Percentiles rank a stretch among this genome's conserved stretches.
These are phyloP conservation scores for Moringa oleifera DNA, from an alignment of 345 rosid genomes.

Conservation along the genomic window DNA sequence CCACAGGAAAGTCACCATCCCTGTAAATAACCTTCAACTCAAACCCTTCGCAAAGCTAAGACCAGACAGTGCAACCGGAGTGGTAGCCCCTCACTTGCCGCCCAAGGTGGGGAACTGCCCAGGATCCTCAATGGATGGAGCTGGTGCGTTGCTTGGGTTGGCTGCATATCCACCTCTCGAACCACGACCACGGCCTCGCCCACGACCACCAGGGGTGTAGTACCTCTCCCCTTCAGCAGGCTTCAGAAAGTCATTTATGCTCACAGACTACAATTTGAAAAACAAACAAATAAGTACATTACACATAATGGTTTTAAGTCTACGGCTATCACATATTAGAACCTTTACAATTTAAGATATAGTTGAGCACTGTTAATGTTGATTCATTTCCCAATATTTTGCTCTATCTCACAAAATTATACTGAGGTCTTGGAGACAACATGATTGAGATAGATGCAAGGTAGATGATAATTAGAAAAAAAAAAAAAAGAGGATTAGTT, in stretches of 20 bases:
- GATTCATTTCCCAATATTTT: too few relatives aligned
- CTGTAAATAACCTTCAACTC: slow-evolving; percentile 18
- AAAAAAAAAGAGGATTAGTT: too few relatives aligned
- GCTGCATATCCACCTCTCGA: slow-evolving; percentile 53
- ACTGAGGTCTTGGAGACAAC: too few relatives aligned
- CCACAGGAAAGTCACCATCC: slow-evolving; percentile 24
- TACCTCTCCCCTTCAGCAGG: slow-evolving; percentile 81
- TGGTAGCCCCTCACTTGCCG: slow-evolving; percentile 55
- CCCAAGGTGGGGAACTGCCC: slow-evolving; percentile 92
- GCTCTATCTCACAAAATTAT: too few relatives aligned
- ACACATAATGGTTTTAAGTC: too few relatives aligned
- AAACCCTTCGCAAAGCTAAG: slow-evolving; percentile 4
- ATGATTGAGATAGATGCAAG: too few relatives aligned
- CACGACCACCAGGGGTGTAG: slow-evolving; percentile 48
- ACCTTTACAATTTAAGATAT: too few relatives aligned
- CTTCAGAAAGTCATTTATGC: slow-evolving; percentile 92
- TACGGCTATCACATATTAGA: too few relatives aligned
- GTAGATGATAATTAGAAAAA: too few relatives aligned
- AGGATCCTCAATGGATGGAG: slow-evolving; percentile 71
- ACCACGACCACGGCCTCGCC: slow-evolving; percentile 71
- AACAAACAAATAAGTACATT: too few relatives aligned
- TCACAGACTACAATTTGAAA: slow-evolving; percentile 49
- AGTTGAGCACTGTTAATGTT: too few relatives aligned
- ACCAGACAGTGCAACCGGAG: slow-evolving; percentile 1
- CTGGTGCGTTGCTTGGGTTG: slow-evolving; percentile 30